A percentile compares a stretch with the other conserved stretches of the same genome.
Conservation (phyloP, 768 basidiomycete genomes). For the Pleurotus tuoliensis region DNA sequence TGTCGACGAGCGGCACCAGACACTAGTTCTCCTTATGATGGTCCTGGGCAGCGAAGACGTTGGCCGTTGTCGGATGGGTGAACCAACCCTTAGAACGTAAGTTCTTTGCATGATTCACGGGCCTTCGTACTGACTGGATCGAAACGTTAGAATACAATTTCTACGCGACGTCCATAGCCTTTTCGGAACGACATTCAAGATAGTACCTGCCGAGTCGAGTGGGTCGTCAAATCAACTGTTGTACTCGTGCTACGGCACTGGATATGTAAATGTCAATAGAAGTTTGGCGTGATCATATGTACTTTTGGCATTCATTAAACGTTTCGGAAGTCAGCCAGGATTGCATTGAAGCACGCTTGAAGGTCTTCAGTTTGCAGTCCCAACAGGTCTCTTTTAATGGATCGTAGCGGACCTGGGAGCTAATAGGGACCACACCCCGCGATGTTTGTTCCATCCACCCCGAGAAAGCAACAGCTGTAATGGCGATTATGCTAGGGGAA, state of each 20-base stretch:
- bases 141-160: constrained; percentile 74
- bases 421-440: too few relatives aligned
- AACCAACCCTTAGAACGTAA: constrained; percentile 78
- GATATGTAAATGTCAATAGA: constrained; percentile 86
- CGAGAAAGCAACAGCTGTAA: background rate
- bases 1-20: constrained; percentile 87
- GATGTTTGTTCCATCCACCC: too few relatives aligned
- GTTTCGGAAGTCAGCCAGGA: too few relatives aligned
- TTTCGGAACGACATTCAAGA: constrained; percentile 94
- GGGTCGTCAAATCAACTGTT: constrained; percentile 56
- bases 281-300: constrained; percentile 51
- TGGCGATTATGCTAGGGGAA: background rate
- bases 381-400: too few relatives aligned
- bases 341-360: too few relatives aligned
- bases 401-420: too few relatives aligned
- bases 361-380: too few relatives aligned
- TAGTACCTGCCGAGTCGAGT: constrained; percentile 57
- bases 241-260: constrained; percentile 89
- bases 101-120: constrained; percentile 18
- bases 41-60: constrained; percentile 97
- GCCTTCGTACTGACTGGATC: background rate
- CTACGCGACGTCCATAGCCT: constrained; percentile 76
- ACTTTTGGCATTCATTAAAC: background rate
- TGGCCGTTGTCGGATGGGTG: constrained; percentile 81
- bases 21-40: constrained; percentile 84